phyloP scores from a whole-genome alignment of 371 early-diverging fungal species.

The Syncephalastrum sp. region DNA sequence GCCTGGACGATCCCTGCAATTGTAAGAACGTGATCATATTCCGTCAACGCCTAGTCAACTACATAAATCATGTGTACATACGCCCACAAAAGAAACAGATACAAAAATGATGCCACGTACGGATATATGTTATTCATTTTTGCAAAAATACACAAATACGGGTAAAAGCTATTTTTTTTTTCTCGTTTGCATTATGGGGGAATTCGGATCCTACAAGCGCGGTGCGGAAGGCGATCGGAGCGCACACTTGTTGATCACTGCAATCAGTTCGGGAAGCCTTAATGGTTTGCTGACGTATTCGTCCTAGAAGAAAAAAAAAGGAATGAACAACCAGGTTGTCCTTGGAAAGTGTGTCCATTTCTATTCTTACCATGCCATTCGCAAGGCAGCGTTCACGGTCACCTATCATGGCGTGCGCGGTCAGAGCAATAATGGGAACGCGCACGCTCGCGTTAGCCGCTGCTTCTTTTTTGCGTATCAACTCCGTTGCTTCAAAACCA shows the following conservation, averaged over 20 bases:
- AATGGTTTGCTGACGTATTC: constrained; percentile 70
- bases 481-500: constrained; percentile 75
- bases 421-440: constrained; percentile 75
- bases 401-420: constrained; percentile 83
- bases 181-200: no score
- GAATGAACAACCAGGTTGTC: not conserved
- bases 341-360: not conserved
- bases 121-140: no score
- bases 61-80: no score
- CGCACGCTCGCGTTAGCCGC: constrained; percentile 40
- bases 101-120: no score
- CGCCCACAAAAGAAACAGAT: no score
- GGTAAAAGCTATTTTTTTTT: no score
- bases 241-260: constrained; percentile 53
- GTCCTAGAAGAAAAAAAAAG: constrained; percentile 25
- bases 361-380: constrained; percentile 64
- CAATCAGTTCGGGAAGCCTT: constrained; percentile 50
- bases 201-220: no score
- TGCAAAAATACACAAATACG: no score
- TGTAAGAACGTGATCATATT: no score
- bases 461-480: constrained; percentile 67
- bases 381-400: constrained; percentile 75
- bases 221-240: constrained; percentile 4
- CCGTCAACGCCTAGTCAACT: no score
- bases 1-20: no score